Conservation (phyloP, 2,329 filamentous ascomycete genomes). For the Hymenoscyphus fructigenus region DNA sequence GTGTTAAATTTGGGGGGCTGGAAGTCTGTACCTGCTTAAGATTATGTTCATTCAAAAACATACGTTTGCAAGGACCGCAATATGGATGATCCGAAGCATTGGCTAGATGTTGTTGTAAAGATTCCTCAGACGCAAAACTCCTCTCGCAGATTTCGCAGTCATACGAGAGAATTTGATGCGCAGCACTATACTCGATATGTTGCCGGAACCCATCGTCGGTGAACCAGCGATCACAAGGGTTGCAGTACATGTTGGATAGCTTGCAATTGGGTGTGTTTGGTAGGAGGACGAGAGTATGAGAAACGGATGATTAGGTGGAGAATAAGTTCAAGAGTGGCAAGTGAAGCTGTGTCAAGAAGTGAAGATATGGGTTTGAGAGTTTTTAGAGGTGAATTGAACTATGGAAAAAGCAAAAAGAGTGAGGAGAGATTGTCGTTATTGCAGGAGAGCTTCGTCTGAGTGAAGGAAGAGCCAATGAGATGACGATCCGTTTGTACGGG, state of each 20-base stretch:
- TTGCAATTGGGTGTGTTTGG: not conserved
- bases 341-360: too few relatives aligned
- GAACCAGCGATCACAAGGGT: not conserved
- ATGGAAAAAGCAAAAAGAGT: not conserved
- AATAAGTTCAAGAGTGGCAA: not conserved
- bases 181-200: not conserved
- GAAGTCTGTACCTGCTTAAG: slow-evolving; percentile 25
- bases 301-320: not conserved
- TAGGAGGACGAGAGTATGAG: not conserved
- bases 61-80: slow-evolving; percentile 23
- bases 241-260: not conserved
- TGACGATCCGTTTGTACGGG: not conserved
- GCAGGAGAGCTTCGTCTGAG: not conserved
- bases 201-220: not conserved
- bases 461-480: not conserved
- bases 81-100: slow-evolving; percentile 22
- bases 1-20: not conserved
- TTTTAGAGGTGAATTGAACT: not conserved
- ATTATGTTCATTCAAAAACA: slow-evolving; percentile 27
- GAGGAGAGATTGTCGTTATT: not conserved
- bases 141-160: slow-evolving; percentile 25
- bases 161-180: slow-evolving; percentile 9
- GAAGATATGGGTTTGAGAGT: not conserved
- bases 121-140: slow-evolving; percentile 13
- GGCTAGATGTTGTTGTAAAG: slow-evolving; percentile 25